Percentiles rank a stretch among this genome's conserved stretches.
Evolutionary conservation across 2,329 filamentous ascomycete species (phyloP).

Genomic region (Aspergillus sp.): DNA sequence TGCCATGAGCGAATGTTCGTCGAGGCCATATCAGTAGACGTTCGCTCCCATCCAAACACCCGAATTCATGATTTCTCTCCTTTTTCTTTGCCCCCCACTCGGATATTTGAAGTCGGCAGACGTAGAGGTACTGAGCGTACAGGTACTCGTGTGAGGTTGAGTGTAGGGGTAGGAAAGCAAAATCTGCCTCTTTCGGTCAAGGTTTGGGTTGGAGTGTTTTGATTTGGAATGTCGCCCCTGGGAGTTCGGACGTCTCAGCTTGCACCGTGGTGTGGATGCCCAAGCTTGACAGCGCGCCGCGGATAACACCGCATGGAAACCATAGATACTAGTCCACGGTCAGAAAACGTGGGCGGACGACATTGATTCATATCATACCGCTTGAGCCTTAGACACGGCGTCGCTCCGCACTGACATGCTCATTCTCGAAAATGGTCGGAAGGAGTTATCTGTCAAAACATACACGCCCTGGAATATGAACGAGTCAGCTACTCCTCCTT

Average conservation of each 20-base stretch:
- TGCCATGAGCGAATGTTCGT: neutral
- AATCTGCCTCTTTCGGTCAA: slow-evolving; percentile 37
- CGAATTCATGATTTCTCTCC: neutral
- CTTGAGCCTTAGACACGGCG: slow-evolving; percentile 72
- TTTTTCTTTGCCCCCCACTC: neutral
- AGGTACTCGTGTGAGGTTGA: neutral
- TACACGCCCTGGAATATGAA: slow-evolving; percentile 70
- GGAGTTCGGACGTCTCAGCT: slow-evolving; percentile 83
- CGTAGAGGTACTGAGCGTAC: neutral
- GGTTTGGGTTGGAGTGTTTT: slow-evolving; percentile 73
- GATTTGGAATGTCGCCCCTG: slow-evolving; percentile 91
- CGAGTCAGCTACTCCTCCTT: neutral
- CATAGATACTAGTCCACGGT: slow-evolving; percentile 69
- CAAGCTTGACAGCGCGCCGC: slow-evolving; percentile 87
- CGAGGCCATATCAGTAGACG: neutral
- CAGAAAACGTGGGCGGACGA: slow-evolving; percentile 1
- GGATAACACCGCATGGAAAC: slow-evolving; percentile 90
- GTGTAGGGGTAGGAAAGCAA: neutral
- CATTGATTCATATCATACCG: slow-evolving; percentile 54
- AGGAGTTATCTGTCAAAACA: slow-evolving; percentile 89
- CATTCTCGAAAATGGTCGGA: slow-evolving; percentile 87
- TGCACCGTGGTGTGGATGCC: slow-evolving; percentile 90
- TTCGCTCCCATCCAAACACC: neutral
- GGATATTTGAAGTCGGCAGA: neutral
- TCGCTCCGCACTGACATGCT: slow-evolving; percentile 75